Evolutionary conservation across 768 basidiomycete species (phyloP).

Genomic region (Albatrellus ellisii): DNA sequence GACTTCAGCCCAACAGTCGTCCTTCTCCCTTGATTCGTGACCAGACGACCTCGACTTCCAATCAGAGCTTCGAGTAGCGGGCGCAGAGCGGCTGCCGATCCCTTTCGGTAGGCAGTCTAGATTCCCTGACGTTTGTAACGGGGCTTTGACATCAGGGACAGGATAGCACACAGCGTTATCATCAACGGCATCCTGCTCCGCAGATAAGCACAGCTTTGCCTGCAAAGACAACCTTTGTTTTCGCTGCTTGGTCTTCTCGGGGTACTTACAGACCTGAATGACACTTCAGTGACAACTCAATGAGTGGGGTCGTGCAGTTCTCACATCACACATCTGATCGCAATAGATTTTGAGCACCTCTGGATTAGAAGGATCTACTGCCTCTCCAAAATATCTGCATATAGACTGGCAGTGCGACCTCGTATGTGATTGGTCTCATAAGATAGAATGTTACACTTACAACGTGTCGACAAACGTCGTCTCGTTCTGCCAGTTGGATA

Average conservation of each 20-base stretch:
- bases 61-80: neutral
- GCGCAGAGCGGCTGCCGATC: neutral
- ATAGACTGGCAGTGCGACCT: slow-evolving; percentile 34
- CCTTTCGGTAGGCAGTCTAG: too few species aligned
- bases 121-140: neutral
- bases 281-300: neutral
- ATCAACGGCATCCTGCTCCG: slow-evolving; percentile 8
- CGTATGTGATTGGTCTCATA: neutral
- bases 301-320: slow-evolving; percentile 14
- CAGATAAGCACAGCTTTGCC: slow-evolving; percentile 19
- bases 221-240: slow-evolving; percentile 36
- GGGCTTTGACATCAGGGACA: slow-evolving; percentile 1
- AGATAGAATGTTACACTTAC: slow-evolving; percentile 26
- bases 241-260: slow-evolving; percentile 44
- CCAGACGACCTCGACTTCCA: neutral
- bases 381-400: slow-evolving; percentile 74
- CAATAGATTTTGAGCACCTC: slow-evolving; percentile 40
- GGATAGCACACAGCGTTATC: slow-evolving; percentile 20
- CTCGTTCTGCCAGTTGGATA: slow-evolving; percentile 44
- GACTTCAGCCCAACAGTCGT: slow-evolving; percentile 3
- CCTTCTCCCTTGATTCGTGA: neutral
- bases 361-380: slow-evolving; percentile 34
- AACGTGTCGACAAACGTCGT: slow-evolving; percentile 52
- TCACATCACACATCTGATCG: slow-evolving; percentile 70
- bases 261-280: slow-evolving; percentile 62